These are phyloP conservation scores for Alternaria sp. DNA, from an alignment of 2,329 filamentous ascomycete species.

Conservation along the genomic window DNA sequence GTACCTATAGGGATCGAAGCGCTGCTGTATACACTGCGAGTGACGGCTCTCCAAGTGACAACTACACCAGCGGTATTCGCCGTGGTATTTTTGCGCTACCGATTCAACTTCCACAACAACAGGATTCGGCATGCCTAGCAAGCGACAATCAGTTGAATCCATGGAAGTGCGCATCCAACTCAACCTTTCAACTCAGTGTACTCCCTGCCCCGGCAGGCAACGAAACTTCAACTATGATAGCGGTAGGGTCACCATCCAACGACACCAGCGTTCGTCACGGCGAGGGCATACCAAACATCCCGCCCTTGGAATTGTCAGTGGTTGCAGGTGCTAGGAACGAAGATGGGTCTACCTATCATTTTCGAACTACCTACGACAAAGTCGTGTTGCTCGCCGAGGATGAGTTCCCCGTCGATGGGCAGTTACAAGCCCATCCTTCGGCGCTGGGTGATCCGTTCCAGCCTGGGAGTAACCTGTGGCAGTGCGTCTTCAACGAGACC, in stretches of 20 bases:
- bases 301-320: constrained; percentile 17
- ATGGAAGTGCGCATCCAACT: constrained; percentile 36
- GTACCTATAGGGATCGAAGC: background rate
- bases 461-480: constrained; percentile 32
- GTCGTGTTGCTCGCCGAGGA: constrained; percentile 29
- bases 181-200: constrained; percentile 30
- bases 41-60: constrained; percentile 2
- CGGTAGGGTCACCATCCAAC: constrained; percentile 14
- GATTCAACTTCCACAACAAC: constrained; percentile 29
- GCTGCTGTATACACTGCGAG: constrained; percentile 6
- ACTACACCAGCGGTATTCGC: constrained; percentile 14
- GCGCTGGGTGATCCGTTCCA: constrained; percentile 15
- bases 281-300: constrained; percentile 27
- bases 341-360: constrained; percentile 28
- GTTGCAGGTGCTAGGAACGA: background rate
- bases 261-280: constrained; percentile 27
- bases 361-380: constrained; percentile 35
- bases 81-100: constrained; percentile 33
- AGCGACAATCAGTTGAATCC: constrained; percentile 33
- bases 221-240: constrained; percentile 20
- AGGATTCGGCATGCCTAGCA: constrained; percentile 38
- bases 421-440: background rate
- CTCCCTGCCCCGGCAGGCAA: constrained; percentile 20
- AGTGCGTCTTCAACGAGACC: constrained; percentile 40
- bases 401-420: constrained; percentile 16